Evolutionary conservation across 768 basidiomycete genomes (phyloP).

Genomic region (Rhizopogon rudus): DNA sequence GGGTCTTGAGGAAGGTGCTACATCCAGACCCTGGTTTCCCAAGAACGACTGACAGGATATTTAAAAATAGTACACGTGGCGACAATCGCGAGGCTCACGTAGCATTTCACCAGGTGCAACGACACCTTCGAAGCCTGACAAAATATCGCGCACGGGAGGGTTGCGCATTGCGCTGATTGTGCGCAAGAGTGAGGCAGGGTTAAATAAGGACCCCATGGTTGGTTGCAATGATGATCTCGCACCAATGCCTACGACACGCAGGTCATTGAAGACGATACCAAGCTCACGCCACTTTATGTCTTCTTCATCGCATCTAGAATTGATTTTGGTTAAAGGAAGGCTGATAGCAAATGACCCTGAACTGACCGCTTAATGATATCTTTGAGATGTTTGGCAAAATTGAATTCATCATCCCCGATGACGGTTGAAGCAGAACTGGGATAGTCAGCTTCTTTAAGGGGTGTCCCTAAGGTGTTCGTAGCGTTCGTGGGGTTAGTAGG

Average conservation of each 20-base stretch:
- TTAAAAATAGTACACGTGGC: background rate
- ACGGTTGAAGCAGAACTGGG: background rate
- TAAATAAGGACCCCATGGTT: slow-evolving; percentile 50
- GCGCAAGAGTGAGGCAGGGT: slow-evolving; percentile 34
- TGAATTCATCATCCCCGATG: background rate
- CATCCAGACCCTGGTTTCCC: slow-evolving; percentile 73
- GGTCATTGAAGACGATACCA: slow-evolving; percentile 46
- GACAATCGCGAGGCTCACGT: slow-evolving; percentile 39
- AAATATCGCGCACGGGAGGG: slow-evolving; percentile 59
- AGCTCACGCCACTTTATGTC: slow-evolving; percentile 35
- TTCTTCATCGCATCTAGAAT: slow-evolving; percentile 27
- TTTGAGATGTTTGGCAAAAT: slow-evolving; percentile 13
- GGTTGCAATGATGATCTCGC: slow-evolving; percentile 38
- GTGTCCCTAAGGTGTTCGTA: too few relatives aligned
- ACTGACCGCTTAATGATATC: slow-evolving; percentile 10
- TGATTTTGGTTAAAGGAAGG: background rate
- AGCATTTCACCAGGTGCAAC: slow-evolving; percentile 74
- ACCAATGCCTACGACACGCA: slow-evolving; percentile 47
- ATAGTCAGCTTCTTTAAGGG: background rate
- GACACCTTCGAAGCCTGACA: slow-evolving; percentile 59
- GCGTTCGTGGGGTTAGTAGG: too few relatives aligned
- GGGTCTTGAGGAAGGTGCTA: slow-evolving; percentile 45
- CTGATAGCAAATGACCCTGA: background rate
- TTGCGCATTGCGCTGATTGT: slow-evolving; percentile 43
- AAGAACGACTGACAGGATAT: slow-evolving; percentile 55